A percentile compares a stretch with the other conserved stretches of the same genome.
These are phyloP conservation scores for Monosporascus sp. DNA, from an alignment of 2,329 filamentous ascomycete species.

Conservation along the genomic window DNA sequence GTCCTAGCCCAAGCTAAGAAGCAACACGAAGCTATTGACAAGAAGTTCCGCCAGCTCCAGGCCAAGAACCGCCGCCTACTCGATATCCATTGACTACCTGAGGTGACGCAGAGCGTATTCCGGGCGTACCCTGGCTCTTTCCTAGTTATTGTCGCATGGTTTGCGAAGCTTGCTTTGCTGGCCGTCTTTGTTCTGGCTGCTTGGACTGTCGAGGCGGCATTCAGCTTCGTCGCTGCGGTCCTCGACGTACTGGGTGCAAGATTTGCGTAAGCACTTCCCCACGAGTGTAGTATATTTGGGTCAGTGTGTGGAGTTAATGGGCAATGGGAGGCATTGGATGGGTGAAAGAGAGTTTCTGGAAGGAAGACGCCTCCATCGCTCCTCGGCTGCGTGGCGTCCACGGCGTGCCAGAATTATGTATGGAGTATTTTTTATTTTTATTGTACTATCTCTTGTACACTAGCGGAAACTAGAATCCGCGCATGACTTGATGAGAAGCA, in stretches of 20 bases:
- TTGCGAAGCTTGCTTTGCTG: slow-evolving; percentile 9
- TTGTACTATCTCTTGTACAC: too few relatives aligned
- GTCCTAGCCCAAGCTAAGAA: slow-evolving; percentile 36
- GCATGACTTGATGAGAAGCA: too few relatives aligned
- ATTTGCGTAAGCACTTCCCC: too few relatives aligned
- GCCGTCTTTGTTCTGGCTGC: not conserved
- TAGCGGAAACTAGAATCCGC: too few relatives aligned
- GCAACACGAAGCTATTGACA: slow-evolving; percentile 28
- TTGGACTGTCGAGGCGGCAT: not conserved
- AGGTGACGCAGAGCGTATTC: not conserved
- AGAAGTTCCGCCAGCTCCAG: slow-evolving; percentile 27
- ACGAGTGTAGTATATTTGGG: too few relatives aligned
- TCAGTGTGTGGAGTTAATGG: too few relatives aligned
- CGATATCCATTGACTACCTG: slow-evolving; percentile 26
- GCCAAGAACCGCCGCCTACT: slow-evolving; percentile 24
- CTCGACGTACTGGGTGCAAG: not conserved
- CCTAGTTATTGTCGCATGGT: slow-evolving; percentile 12
- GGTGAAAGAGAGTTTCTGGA: too few relatives aligned
- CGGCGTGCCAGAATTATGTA: too few relatives aligned
- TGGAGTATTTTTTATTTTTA: too few relatives aligned
- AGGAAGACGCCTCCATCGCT: too few relatives aligned
- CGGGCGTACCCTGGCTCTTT: slow-evolving; percentile 7
- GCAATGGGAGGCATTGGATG: too few relatives aligned
- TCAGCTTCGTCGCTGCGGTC: not conserved
- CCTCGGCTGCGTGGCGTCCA: too few relatives aligned